phyloP scores from a whole-genome alignment of 805 yeast species.

The Metschnikowia noctiluminum region DNA sequence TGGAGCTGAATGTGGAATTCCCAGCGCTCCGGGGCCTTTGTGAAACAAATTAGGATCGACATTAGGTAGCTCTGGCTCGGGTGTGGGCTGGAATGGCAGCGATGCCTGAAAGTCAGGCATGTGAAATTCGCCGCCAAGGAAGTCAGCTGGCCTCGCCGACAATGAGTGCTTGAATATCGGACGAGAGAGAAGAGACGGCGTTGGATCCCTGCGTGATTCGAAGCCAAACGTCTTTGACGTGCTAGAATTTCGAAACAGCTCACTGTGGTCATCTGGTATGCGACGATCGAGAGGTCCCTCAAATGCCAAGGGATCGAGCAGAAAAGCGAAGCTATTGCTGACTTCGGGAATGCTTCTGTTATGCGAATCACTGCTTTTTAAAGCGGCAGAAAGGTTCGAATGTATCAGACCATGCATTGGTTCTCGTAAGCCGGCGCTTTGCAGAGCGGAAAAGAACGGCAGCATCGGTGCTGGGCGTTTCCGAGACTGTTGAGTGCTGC shows the following conservation, averaged over 20 bases:
- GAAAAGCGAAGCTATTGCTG: conserved; percentile 26
- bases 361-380: conserved; percentile 6
- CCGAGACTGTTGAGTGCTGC: conserved; percentile 30
- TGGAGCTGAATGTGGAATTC: conserved; percentile 9
- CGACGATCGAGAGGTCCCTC: conserved; percentile 36
- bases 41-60: conserved; percentile 7
- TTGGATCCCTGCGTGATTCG: not conserved
- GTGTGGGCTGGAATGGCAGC: conserved; percentile 6
- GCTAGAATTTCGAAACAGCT: conserved; percentile 1
- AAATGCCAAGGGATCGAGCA: conserved; percentile 46
- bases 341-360: not conserved
- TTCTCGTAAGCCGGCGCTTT: conserved; percentile 3
- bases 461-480: conserved; percentile 20
- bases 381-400: conserved; percentile 21
- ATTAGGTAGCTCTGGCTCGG: conserved; percentile 5
- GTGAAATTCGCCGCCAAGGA: conserved; percentile 1
- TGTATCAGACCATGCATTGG: conserved; percentile 8
- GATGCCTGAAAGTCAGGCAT: conserved; percentile 1
- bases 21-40: conserved; percentile 4
- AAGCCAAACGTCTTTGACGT: not conserved
- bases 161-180: conserved; percentile 6
- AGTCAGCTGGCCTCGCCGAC: conserved; percentile 7
- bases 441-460: conserved; percentile 14
- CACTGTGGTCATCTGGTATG: conserved; percentile 13
- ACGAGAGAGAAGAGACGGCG: conserved; percentile 6